These are phyloP conservation scores for Eucommia ulmoides DNA, from an alignment of 257 asterid genomes.

Conservation along the genomic window DNA sequence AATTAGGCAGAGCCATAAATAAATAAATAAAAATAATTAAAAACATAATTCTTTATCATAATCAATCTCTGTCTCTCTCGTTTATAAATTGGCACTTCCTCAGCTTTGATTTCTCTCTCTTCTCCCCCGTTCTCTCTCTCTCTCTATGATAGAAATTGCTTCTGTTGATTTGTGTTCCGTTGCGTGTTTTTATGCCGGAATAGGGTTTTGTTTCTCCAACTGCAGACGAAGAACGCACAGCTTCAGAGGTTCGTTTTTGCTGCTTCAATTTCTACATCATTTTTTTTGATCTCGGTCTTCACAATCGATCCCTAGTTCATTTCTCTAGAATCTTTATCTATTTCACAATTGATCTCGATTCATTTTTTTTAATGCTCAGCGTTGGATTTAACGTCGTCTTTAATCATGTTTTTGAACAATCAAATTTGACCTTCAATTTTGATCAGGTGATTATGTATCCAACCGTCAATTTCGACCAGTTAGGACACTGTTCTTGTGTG, in stretches of 20 bases:
- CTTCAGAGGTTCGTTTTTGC: constrained; percentile 33
- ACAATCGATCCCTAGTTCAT: constrained; percentile 13
- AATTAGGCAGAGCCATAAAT: no score
- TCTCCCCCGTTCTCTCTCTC: constrained; percentile 6
- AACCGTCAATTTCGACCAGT: constrained; percentile 22
- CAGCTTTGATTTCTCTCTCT: constrained; percentile 14
- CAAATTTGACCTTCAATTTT: constrained; percentile 15
- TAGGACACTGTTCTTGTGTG: constrained; percentile 14
- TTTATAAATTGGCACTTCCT: constrained; percentile 15
- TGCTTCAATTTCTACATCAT: constrained; percentile 5
- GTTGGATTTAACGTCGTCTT: neutral
- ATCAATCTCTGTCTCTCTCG: constrained; percentile 5
- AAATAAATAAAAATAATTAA: no score
- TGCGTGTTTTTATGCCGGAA: no score
- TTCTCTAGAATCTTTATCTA: neutral
- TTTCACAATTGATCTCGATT: neutral
- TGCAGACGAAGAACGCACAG: constrained; percentile 28
- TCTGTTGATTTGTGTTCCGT: no score
- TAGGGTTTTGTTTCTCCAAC: constrained; percentile 25
- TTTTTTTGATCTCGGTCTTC: constrained; percentile 22
- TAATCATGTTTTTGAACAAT: constrained; percentile 8
- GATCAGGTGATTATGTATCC: constrained; percentile 54
- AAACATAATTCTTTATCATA: constrained; percentile 2
- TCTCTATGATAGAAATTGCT: no score
- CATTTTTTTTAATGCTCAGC: neutral